phyloP scores from a whole-genome alignment of 768 basidiomycete species.

The Chalciporus chontae region DNA sequence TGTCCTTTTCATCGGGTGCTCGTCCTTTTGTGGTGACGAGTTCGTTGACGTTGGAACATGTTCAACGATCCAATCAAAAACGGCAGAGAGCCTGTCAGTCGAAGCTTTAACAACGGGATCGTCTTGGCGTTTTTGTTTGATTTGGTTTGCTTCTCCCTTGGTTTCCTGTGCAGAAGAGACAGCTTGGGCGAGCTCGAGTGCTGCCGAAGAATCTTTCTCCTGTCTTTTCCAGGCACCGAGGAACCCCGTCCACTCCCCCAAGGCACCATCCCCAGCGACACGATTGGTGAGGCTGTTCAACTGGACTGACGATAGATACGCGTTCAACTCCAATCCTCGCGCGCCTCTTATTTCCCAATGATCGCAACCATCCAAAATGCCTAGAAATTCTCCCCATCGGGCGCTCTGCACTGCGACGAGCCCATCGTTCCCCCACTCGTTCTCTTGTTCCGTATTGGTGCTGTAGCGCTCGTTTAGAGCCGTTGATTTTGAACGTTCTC shows the following conservation, averaged over 20 bases:
- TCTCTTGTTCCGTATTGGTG: conserved; percentile 38
- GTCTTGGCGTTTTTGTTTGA: conserved; percentile 31
- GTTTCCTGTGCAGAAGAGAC: conserved; percentile 7
- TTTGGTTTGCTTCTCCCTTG: conserved; percentile 14
- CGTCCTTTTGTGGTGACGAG: conserved; percentile 21
- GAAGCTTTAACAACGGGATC: conserved; percentile 63
- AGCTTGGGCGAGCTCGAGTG: conserved; percentile 27
- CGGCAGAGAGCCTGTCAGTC: conserved; percentile 67
- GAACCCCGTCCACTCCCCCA: conserved; percentile 60
- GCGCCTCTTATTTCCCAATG: conserved; percentile 97
- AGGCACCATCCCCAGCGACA: conserved; percentile 38
- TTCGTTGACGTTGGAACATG: conserved; percentile 47
- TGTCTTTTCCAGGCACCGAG: conserved; percentile 59
- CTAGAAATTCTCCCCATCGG: conserved; percentile 94
- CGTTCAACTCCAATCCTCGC: conserved; percentile 65
- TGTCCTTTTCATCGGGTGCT: conserved; percentile 17
- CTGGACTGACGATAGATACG: conserved; percentile 53
- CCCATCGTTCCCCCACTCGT: conserved; percentile 84
- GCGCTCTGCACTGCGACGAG: conserved; percentile 90
- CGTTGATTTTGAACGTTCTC: conserved; percentile 40
- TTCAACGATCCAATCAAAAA: conserved; percentile 79
- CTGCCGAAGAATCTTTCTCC: conserved; percentile 40
- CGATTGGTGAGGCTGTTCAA: conserved; percentile 36
- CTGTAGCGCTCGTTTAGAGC: conserved; percentile 2
- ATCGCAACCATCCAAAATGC: conserved; percentile 84